These are phyloP conservation scores for Xylariales sp. DNA, from an alignment of 2,329 filamentous ascomycete species.

Conservation along the genomic window DNA sequence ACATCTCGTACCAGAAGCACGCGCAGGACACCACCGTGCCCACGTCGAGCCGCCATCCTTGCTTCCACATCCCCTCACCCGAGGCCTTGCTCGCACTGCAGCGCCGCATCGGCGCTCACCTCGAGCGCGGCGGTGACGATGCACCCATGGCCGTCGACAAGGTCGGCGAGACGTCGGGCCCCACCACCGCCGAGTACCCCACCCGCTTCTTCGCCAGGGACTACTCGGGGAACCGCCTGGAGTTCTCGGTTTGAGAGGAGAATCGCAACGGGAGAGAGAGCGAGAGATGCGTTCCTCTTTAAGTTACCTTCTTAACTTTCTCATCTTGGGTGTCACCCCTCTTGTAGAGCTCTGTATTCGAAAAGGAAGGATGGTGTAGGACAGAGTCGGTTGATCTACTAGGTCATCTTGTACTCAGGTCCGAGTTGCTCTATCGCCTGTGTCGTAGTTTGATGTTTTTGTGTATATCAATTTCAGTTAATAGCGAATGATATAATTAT, in stretches of 20 bases:
- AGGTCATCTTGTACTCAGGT: no score
- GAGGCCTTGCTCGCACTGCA: constrained; percentile 45
- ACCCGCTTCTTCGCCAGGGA: constrained; percentile 58
- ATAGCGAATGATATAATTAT: no score
- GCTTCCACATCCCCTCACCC: constrained; percentile 46
- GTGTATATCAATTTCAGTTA: no score
- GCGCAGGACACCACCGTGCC: constrained; percentile 20
- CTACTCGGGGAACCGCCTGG: constrained; percentile 49
- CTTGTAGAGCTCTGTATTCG: no score
- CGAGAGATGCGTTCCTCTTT: background rate
- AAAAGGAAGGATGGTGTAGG: no score
- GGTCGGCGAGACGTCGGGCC: constrained; percentile 41
- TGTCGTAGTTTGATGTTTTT: no score
- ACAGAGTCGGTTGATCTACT: no score
- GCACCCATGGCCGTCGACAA: constrained; percentile 51
- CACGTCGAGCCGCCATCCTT: constrained; percentile 49
- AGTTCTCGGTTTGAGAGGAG: constrained; percentile 41
- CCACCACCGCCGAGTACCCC: constrained; percentile 55
- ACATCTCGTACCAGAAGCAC: constrained; percentile 42
- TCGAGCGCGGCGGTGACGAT: constrained; percentile 37
- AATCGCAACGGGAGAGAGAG: background rate
- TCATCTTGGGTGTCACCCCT: no score
- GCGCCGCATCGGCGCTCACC: constrained; percentile 46
- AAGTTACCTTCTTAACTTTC: no score
- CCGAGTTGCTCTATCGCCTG: no score